Evolutionary conservation across 768 basidiomycete species (phyloP), one percentile per base, ranked within the genome.

Genomic region (Tulasnella sp.): DNA sequence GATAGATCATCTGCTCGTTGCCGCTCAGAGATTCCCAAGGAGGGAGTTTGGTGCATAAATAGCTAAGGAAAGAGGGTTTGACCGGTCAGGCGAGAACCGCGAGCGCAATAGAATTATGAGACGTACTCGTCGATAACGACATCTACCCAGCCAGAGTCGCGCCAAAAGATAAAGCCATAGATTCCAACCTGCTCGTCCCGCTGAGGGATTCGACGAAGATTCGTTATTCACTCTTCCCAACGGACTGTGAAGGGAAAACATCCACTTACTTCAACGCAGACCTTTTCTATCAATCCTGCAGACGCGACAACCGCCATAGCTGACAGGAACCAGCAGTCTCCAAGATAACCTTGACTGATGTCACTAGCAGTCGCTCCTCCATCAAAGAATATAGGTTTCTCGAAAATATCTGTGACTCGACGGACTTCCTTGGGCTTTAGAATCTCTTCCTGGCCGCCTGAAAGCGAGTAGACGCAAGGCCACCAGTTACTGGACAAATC

Each of bases 121-220:
- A 84, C 88, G 51, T 79, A 89, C 88, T 90, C 89, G 80, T 90
- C 89, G 74, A 90, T 85, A 79, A 90, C 85, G 7, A 90, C 85
- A 11, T 86, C 84, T 20, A 87, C 86, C 89, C 89, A 90, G 29
- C 84, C 83, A 67, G 83, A 83, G 81, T 89, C 89, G 3, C 88
- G 84, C 81, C 86, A 88, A 82, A 90, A 89, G 70, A 90, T 85
- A 81, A 88, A 90, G 1, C 89, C 89, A 79, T 90, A 90, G 9
- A 90, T 85, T 3, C 89, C 89, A 39, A 89, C 86, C 80, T 86
- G 78, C 80, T 88, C 87, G 79, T 89, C 87, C 20, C 86, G 83
- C 87, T 89, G 74, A 32, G 5, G 15, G 29, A 23, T 48, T 57
- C 32, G 44, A 57, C 32, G 61, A 23, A 29, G 11, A 13, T 55